Conservation (phyloP, 441 rosid species). For the Mallotus japonicus region DNA sequence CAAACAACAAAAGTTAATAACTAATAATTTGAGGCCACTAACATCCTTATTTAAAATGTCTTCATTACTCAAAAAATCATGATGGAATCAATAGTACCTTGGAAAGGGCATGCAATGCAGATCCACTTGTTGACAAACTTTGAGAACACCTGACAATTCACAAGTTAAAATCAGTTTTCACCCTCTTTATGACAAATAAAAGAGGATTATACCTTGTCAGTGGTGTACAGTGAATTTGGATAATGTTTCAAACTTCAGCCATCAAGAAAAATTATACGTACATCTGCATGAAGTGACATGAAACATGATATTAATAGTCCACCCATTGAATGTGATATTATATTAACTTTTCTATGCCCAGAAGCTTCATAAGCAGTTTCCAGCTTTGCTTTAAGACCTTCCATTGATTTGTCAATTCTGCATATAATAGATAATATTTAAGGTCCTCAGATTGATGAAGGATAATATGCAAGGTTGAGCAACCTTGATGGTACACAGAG, state of each 20-base stretch:
- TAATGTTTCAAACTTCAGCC: constrained; percentile 9
- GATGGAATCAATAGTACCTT: constrained; percentile 43
- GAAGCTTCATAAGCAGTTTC: constrained; percentile 73
- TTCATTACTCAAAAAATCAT: background rate
- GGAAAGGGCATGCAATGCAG: constrained; percentile 83
- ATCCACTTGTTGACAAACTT: constrained; percentile 85
- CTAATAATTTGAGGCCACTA: background rate
- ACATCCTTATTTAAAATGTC: background rate
- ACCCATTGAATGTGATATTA: constrained; percentile 95
- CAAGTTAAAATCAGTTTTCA: constrained; percentile 11
- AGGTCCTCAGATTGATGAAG: constrained; percentile 9
- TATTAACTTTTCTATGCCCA: constrained; percentile 63
- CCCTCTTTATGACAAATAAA: constrained; percentile 14
- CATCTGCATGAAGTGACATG: constrained; percentile 67
- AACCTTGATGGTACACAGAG: constrained; percentile 14
- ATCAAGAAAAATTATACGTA: constrained; percentile 31
- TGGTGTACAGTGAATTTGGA: constrained; percentile 8
- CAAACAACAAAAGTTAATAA: background rate
- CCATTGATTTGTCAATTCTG: constrained; percentile 65
- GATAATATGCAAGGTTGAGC: constrained; percentile 8
- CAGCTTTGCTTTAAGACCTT: constrained; percentile 63
- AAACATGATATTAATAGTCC: constrained; percentile 74
- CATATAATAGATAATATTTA: constrained; percentile 22
- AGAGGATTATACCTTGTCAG: constrained; percentile 1
- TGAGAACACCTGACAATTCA: constrained; percentile 58